Evolutionary conservation across 2,329 filamentous ascomycete species (phyloP).

Genomic region (Cercospora beticola): DNA sequence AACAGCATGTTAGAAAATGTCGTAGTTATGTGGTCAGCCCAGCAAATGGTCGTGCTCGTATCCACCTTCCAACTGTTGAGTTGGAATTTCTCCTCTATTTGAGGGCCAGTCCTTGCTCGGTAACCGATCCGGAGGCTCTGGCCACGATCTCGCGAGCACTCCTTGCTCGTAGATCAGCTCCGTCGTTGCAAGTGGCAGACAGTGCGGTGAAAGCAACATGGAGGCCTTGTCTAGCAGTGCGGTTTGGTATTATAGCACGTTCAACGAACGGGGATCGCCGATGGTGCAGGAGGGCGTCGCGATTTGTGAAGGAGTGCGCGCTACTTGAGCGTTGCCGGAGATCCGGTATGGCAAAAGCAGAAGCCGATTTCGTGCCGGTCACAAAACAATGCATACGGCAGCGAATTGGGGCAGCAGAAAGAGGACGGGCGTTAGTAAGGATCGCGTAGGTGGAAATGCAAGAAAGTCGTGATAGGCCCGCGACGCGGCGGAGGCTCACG

Average conservation of each 20-base stretch:
- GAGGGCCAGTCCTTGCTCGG: neutral
- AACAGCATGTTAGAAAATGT: neutral
- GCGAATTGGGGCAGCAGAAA: neutral
- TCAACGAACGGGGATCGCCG: slow-evolving; percentile 7
- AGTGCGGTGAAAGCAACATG: slow-evolving; percentile 1
- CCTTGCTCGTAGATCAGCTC: slow-evolving; percentile 1
- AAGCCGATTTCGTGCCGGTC: neutral
- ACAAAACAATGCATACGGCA: neutral
- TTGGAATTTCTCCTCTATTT: slow-evolving; percentile 2
- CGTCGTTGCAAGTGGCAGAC: neutral
- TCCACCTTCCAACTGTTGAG: neutral
- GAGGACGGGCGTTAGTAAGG: neutral
- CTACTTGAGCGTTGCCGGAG: neutral
- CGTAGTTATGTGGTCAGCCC: neutral
- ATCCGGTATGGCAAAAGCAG: neutral
- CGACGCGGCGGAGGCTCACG: neutral
- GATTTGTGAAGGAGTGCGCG: neutral
- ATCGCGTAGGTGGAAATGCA: neutral
- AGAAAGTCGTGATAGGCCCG: neutral
- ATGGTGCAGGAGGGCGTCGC: slow-evolving; percentile 3
- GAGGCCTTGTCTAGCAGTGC: slow-evolving; percentile 4
- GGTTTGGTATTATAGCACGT: neutral
- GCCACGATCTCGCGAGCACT: slow-evolving; percentile 1
- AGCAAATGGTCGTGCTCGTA: neutral
- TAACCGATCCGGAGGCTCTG: slow-evolving; percentile 5